Conservation (phyloP, 2,329 filamentous ascomycete species). For the Sporothrix variecibatus region DNA sequence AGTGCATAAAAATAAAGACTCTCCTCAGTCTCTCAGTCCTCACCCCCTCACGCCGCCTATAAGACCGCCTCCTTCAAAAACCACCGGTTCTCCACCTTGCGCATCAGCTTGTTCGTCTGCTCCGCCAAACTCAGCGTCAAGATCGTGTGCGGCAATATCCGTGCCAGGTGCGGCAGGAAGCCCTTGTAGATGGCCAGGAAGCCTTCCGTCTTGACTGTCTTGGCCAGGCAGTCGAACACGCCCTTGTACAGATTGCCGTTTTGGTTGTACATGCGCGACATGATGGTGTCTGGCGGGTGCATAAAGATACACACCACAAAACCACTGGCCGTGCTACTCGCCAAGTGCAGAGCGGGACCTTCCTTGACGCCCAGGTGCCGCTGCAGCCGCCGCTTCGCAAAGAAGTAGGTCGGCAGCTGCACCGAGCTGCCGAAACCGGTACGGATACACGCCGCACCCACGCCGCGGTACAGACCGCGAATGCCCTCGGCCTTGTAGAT, state of each 20-base stretch:
- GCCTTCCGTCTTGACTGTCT: slow-evolving; percentile 90
- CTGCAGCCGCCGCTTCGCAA: slow-evolving; percentile 84
- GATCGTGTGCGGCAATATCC: slow-evolving; percentile 94
- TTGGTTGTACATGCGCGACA: slow-evolving; percentile 99
- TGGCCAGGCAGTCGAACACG: slow-evolving; percentile 86
- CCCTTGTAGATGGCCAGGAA: slow-evolving; percentile 95
- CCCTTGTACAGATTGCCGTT: slow-evolving; percentile 95
- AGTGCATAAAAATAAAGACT: neutral
- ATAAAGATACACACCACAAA: slow-evolving; percentile 98
- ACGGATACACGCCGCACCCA: slow-evolving; percentile 90
- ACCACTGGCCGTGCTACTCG: slow-evolving; percentile 84
- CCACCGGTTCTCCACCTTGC: slow-evolving; percentile 66
- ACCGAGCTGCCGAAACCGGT: slow-evolving; percentile 96
- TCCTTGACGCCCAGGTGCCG: slow-evolving; percentile 87
- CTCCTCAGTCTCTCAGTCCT: too few species aligned
- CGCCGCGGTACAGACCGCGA: slow-evolving; percentile 82
- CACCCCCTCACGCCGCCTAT: slow-evolving; percentile 18
- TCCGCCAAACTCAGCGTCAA: slow-evolving; percentile 90
- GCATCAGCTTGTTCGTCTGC: slow-evolving; percentile 92
- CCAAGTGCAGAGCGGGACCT: slow-evolving; percentile 82
- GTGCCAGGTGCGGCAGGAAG: slow-evolving; percentile 88
- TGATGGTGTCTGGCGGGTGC: slow-evolving; percentile 98
- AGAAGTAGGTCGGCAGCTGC: slow-evolving; percentile 96
- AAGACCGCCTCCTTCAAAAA: slow-evolving; percentile 50
- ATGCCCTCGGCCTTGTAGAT: slow-evolving; percentile 80